Evolutionary conservation across 345 rosid species (phyloP).

Genomic region (Cardamine resedifolia): DNA sequence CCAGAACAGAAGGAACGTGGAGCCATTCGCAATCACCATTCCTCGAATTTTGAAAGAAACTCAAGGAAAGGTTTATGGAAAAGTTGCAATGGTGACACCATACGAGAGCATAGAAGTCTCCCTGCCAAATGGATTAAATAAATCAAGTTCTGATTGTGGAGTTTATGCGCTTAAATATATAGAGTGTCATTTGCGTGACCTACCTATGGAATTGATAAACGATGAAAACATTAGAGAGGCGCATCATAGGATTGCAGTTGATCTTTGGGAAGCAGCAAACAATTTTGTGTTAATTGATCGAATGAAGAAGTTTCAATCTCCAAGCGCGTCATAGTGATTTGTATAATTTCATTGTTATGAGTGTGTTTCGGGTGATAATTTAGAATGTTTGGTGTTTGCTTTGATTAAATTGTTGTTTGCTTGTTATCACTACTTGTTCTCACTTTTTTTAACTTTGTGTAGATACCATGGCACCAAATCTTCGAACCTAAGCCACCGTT

Average conservation of each 20-base stretch:
- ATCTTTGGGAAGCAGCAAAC: neutral
- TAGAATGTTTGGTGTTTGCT: too few species aligned
- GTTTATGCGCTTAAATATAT: neutral
- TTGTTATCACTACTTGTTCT: too few species aligned
- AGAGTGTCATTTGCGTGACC: neutral
- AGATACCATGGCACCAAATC: too few species aligned
- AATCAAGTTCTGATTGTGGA: neutral
- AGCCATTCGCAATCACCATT: neutral
- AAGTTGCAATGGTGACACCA: neutral
- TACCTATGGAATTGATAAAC: neutral
- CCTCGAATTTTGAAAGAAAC: neutral
- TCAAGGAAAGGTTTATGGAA: neutral
- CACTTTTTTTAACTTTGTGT: too few species aligned
- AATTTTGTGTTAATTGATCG: neutral
- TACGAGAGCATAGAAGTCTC: neutral
- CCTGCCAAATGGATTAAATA: neutral
- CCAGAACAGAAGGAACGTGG: neutral
- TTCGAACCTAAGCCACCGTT: too few species aligned
- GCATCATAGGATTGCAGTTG: neutral
- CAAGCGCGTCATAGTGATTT: too few species aligned
- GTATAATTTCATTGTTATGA: too few species aligned
- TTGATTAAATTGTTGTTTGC: too few species aligned
- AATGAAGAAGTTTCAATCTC: neutral
- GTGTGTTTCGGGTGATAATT: too few species aligned
- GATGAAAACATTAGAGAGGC: neutral